Base-by-base conservation (phyloP, 371 early-diverging fungal species). In the Mortierella sp. region DNA sequence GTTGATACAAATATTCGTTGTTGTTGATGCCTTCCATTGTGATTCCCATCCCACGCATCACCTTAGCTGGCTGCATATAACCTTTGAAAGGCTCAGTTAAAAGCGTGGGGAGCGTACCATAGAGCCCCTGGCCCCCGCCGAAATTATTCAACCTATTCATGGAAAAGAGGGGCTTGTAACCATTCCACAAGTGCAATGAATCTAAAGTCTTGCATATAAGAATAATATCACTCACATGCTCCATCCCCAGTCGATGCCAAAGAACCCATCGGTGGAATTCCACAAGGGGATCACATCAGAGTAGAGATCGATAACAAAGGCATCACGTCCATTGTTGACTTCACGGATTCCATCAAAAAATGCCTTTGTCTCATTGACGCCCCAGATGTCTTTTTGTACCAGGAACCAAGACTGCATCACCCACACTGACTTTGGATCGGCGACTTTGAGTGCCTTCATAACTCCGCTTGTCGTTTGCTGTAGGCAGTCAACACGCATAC, bases 11-110 rank as follows among this genome's bases (percentile, higher is more conserved):
- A 32, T 74, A 80, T 57, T 80, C 81, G 57, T 80, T 80, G 63
- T 80, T 80, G 57, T 80, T 69, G 66, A 80, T 80, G 33, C 81
- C 81, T 36, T 80, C 81, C 81, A 80, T 80, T 4, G 81, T 80
- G 33, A 80, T 72, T 2, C 81, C 81, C 66, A 80, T 72, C n/a
- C 81, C 81, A 36, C 76, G 72, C 82, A 81, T 81, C 11, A 38
- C 38, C 58, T 72, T 81, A 16, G 72, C 53, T 0, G 57, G 32
- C 28, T 76, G 76, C 21, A 66, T 65, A 32, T 63, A 72, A 10
- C 72, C 82, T 19, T 28, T 68, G 53, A 81, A 76, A 2, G 82
- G 76, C 28, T 76, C 76, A 13, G 69, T 72, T 45, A 81, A 43
- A 1, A 81, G 63, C n/a, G 65, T 72, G 9, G 76, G 76, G 5